These are phyloP conservation scores for Tuber umbilicatum DNA, from an alignment of 495 filamentous ascomycete genomes.

Conservation along the genomic window DNA sequence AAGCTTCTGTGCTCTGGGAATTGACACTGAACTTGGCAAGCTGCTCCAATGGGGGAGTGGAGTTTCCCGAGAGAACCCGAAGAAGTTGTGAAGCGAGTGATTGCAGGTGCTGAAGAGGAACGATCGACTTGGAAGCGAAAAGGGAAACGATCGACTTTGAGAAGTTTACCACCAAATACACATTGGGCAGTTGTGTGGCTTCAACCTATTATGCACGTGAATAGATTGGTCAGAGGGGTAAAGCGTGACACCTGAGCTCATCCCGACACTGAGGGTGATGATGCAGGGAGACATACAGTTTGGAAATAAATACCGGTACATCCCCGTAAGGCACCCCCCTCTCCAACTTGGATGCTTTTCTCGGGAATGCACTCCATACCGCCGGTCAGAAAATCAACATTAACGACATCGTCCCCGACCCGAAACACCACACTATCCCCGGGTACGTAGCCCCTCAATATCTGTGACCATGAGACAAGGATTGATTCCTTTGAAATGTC, in stretches of 20 bases:
- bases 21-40: neutral
- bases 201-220: constrained; percentile 7
- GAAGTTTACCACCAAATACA: constrained; percentile 21
- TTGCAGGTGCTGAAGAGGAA: constrained; percentile 17
- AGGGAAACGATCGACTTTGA: constrained; percentile 5
- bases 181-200: constrained; percentile 10
- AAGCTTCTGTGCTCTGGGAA: neutral
- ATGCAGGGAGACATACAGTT: constrained; percentile 33
- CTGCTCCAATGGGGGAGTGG: neutral
- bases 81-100: constrained; percentile 20
- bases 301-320: constrained; percentile 30
- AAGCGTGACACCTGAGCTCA: neutral
- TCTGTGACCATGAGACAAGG: constrained; percentile 45
- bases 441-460: constrained; percentile 45
- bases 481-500: constrained; percentile 31
- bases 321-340: constrained; percentile 27
- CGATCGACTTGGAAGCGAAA: constrained; percentile 14
- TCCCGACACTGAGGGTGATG: neutral
- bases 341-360: constrained; percentile 21
- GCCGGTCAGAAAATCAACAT: constrained; percentile 41
- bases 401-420: constrained; percentile 42
- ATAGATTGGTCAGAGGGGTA: neutral
- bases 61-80: constrained; percentile 17
- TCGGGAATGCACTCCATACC: constrained; percentile 30
- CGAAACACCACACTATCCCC: constrained; percentile 44